These are phyloP conservation scores for Penicillium griseofulvum DNA, from an alignment of 2,329 filamentous ascomycete genomes.

Conservation along the genomic window DNA sequence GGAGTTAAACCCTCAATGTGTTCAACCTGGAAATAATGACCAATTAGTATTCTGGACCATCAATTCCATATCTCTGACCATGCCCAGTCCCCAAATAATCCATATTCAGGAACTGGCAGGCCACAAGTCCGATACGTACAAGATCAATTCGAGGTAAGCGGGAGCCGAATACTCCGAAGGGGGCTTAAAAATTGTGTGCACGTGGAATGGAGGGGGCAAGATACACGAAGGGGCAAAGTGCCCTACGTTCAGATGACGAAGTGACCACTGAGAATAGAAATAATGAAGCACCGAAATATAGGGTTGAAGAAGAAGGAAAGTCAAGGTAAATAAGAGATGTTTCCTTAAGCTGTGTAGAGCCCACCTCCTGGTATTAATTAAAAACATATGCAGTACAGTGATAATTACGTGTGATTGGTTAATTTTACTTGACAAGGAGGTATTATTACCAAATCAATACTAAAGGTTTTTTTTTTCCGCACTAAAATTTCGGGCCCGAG, in stretches of 20 bases:
- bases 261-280: background rate
- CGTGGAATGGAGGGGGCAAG: slow-evolving; percentile 21
- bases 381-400: background rate
- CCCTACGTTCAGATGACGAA: slow-evolving; percentile 10
- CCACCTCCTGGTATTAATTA: slow-evolving; percentile 9
- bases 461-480: background rate
- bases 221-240: slow-evolving; percentile 8
- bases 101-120: background rate
- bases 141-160: slow-evolving; percentile 5
- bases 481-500: slow-evolving; percentile 5
- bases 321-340: slow-evolving; percentile 12
- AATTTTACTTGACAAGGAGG: background rate
- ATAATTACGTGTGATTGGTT: background rate
- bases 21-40: background rate
- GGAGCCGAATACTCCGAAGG: slow-evolving; percentile 23
- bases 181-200: slow-evolving; percentile 17
- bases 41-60: slow-evolving; percentile 6
- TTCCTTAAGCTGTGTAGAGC: background rate
- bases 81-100: background rate
- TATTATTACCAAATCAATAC: slow-evolving; percentile 1
- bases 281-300: background rate
- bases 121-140: slow-evolving; percentile 10
- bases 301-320: slow-evolving; percentile 4
- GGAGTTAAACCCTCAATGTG: background rate
- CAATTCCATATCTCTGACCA: background rate